Base-by-base conservation (phyloP, 495 filamentous ascomycete species). In the Penicillium tannophilum region DNA sequence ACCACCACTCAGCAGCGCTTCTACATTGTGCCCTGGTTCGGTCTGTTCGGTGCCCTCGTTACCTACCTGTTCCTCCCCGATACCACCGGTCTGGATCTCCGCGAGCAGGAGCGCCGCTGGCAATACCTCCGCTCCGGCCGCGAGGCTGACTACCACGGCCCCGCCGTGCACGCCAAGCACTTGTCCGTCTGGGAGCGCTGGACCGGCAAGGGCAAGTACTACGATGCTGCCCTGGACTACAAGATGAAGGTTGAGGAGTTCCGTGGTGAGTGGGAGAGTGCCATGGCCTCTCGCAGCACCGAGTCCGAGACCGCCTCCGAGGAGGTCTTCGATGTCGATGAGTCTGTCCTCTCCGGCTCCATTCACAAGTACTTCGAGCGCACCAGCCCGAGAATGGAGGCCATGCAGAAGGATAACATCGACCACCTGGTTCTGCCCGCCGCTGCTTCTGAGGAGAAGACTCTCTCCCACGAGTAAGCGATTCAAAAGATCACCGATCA, bases 41-140 rank as follows among this genome's bases (percentile, higher is more conserved):
- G 90, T 70, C 87, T 95, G 0, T 83, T 75, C 12, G 92, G 92
- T 63, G 86, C 90, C 75, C 19, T 93, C n/a, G 63, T 94, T 28
- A 95, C 91, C 16, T 83, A 69, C 51, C 51, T 94, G 51, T 96
- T 90, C 81, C 86, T 95, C 2, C 92, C 92, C 5, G 91, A 95
- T 67, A 96, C 92, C 62, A 96, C 92, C 26, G 91, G 92, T 35
- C 87, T 95, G 12, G 91, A 95, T 66, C 85, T 96, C 42, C 92
- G 93, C 77, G 92, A 96, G 75, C 91, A 95, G 75, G 92, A 96
- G 74, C 88, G 91, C 49, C 84, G 91, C 55, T 96, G 90, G 89
- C 65, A 75, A 35, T 95, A 84, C 74, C 88, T 96, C 68, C 85
- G 90, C 45, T 74, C 82, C 0, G 90, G 91, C 60, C 85, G 84